Evolutionary conservation across 139 green algal genomes (phyloP).

Genomic region (Chlorella sorokiniana): DNA sequence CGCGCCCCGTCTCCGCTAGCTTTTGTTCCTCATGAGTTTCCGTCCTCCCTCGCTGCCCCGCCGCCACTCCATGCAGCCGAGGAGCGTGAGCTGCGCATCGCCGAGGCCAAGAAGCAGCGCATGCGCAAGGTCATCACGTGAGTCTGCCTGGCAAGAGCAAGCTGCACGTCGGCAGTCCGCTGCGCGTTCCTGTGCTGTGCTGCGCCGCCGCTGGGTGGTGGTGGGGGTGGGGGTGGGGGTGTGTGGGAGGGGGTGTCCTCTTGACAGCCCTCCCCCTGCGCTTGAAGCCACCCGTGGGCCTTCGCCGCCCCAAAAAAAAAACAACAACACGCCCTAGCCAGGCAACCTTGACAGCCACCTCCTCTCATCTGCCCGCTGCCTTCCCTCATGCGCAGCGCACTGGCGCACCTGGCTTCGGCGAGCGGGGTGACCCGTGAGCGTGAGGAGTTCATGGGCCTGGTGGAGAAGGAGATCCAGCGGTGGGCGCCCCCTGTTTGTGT

Average conservation of each 20-base stretch:
- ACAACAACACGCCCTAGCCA: neutral
- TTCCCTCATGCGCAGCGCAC: constrained; percentile 13
- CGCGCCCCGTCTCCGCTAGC: neutral
- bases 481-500: neutral
- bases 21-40: neutral
- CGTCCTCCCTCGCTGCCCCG: neutral
- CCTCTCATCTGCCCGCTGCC: neutral
- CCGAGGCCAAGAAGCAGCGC: constrained; percentile 56
- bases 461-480: constrained; percentile 74
- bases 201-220: neutral
- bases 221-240: neutral
- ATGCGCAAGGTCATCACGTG: constrained; percentile 64
- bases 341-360: neutral
- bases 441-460: constrained; percentile 83
- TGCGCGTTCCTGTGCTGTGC: neutral
- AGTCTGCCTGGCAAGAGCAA: too few relatives aligned
- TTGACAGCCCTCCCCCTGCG: too few relatives aligned
- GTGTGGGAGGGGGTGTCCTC: constrained; percentile 26
- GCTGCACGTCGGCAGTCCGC: neutral
- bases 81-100: constrained; percentile 54
- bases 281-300: too few relatives aligned
- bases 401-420: constrained; percentile 53
- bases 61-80: constrained; percentile 28
- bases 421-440: constrained; percentile 77
- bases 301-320: too few relatives aligned